Evolutionary conservation across 2,329 filamentous ascomycete species (phyloP), one percentile per base, ranked within the genome.

Genomic region (Dactylella cylindrospora): DNA sequence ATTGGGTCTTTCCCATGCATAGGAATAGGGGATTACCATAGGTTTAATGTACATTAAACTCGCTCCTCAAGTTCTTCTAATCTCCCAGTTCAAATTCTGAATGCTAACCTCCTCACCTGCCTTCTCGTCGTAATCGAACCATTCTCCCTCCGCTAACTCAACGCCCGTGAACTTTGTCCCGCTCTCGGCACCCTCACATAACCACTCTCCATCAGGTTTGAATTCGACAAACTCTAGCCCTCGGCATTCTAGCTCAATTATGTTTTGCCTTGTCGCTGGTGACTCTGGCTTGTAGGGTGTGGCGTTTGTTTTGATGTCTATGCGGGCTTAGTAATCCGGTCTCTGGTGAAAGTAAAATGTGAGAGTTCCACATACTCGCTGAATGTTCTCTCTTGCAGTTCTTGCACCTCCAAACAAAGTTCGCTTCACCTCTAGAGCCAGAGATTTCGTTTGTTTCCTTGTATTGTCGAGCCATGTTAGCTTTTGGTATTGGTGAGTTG

Each of bases 341-440:
- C 10, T 23, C 13, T 9, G n/a, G 28, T 43, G 12, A 31, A 10
- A 17, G 31, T 19, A n/a, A 43, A 23, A 45, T 36, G 33, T 15
- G 32, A 20, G 22, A 22, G 12, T 28, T 22, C 6, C 15, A 36
- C 43, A 35, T 38, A 45, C 53, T 50, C 8, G 53, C 28, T 3
- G 64, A 66, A 22, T 62, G 59, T 22, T 66, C 64, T 28, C 64
- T 43, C 35, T 93, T 94, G 84, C 93, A 98, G 72, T 93, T 91
- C 75, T 94, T 95, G 80, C 93, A 98, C 73, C 84, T 90, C 91
- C 93, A 98, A n/a, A 98, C 93, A 74, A 98, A 98, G 74, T 97
- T 97, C 64, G 93, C 93, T 74, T 97, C 90, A 66, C 93, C 93
- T 70, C 89, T 82, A 73, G 90, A 96, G 28, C 90, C 90, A 66